Evolutionary conservation across 805 yeast species (phyloP).

Genomic region (Candida stauntonica): DNA sequence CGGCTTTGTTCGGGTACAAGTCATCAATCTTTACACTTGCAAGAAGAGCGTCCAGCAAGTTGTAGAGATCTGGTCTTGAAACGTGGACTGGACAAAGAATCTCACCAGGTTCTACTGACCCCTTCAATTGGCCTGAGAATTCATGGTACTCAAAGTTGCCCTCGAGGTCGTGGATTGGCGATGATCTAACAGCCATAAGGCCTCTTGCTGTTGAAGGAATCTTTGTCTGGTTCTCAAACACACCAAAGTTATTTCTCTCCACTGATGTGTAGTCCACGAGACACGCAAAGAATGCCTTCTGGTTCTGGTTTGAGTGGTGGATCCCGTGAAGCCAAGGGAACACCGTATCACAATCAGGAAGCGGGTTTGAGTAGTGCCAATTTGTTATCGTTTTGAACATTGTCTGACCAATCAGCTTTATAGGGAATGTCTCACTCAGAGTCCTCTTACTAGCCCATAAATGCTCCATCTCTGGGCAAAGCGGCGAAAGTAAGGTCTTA

Average conservation of each 20-base stretch:
- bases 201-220: constrained; percentile 23
- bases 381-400: constrained; percentile 19
- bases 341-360: constrained; percentile 64
- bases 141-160: constrained; percentile 1
- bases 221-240: constrained; percentile 18
- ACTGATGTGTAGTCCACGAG: constrained; percentile 22
- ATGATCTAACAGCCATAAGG: constrained; percentile 25
- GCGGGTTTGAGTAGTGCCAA: constrained; percentile 26
- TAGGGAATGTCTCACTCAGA: constrained; percentile 18
- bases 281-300: constrained; percentile 21
- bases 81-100: constrained; percentile 46
- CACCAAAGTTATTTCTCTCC: constrained; percentile 20
- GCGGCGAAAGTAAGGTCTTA: constrained; percentile 15
- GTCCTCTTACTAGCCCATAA: constrained; percentile 16
- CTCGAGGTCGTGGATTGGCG: constrained; percentile 26
- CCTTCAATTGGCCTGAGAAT: constrained; percentile 44
- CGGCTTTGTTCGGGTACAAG: constrained; percentile 2
- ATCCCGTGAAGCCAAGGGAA: constrained; percentile 91
- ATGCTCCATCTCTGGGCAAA: constrained; percentile 19
- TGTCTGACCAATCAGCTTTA: constrained; percentile 18
- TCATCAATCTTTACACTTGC: constrained; percentile 22
- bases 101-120: constrained; percentile 51
- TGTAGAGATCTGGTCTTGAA: constrained; percentile 33
- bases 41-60: constrained; percentile 18
- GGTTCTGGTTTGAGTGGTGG: constrained; percentile 25